phyloP scores from a whole-genome alignment of 257 asterid species.

The Anisodus acutangulus region DNA sequence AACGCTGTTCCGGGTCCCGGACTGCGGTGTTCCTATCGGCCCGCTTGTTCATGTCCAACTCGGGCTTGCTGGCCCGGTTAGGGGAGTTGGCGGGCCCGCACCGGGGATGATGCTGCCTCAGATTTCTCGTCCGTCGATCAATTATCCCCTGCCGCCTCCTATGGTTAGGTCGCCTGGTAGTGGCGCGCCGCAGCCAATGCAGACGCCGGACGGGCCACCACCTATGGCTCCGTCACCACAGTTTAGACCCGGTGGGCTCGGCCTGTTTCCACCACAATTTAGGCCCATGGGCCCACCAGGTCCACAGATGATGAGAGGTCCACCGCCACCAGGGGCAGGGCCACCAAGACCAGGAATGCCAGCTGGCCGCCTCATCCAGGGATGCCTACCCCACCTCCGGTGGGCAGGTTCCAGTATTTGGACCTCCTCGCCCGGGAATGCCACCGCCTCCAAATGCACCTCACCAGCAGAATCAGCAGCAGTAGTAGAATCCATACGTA shows the following conservation, averaged over 20 bases:
- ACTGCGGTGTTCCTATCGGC: conserved; percentile 73
- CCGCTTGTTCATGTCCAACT: conserved; percentile 80
- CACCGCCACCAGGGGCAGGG: conserved; percentile 72
- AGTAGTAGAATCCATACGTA: conserved; percentile 39
- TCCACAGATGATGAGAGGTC: conserved; percentile 74
- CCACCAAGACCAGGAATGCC: conserved; percentile 89
- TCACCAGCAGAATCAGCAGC: conserved; percentile 43
- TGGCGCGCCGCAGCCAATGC: conserved; percentile 52
- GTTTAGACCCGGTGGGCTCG: conserved; percentile 25
- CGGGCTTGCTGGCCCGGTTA: conserved; percentile 93
- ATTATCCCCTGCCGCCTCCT: conserved; percentile 53
- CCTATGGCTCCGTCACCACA: conserved; percentile 51
- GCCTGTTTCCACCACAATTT: conserved; percentile 62
- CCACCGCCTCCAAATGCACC: conserved; percentile 71
- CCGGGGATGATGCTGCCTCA: conserved; percentile 99
- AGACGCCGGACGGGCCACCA: conserved; percentile 47
- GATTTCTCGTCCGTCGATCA: conserved; percentile 73
- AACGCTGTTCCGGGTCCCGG: conserved; percentile 75
- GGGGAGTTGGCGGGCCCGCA: too few relatives aligned
- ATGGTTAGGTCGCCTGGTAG: conserved; percentile 63
- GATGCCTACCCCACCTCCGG: conserved; percentile 78
- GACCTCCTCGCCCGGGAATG: conserved; percentile 93
- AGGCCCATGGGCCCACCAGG: conserved; percentile 84
- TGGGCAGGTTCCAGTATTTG: conserved; percentile 65
- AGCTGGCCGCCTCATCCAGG: conserved; percentile 69